These are phyloP conservation scores for Nigrospora sphaerica DNA, from an alignment of 2,329 filamentous ascomycete genomes.

Conservation along the genomic window DNA sequence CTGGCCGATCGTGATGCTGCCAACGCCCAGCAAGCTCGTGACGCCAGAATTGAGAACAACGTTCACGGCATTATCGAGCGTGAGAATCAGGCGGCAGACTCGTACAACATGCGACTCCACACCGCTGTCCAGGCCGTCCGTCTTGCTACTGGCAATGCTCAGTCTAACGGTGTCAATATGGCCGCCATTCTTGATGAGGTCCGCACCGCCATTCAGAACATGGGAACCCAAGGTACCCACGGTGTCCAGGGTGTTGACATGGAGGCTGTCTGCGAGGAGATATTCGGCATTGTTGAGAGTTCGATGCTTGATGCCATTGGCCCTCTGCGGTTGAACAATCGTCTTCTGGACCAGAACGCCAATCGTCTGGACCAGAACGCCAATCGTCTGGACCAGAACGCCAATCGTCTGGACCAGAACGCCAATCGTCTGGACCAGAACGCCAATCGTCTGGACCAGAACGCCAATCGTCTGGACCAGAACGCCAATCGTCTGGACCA, in stretches of 20 bases:
- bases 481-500: slow-evolving; percentile 1
- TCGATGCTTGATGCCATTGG: slow-evolving; percentile 9
- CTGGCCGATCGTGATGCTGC: slow-evolving; percentile 28
- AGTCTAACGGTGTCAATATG: slow-evolving; percentile 5
- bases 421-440: slow-evolving; percentile 1
- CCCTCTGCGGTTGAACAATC: slow-evolving; percentile 7
- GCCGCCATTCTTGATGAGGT: slow-evolving; percentile 9
- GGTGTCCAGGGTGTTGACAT: slow-evolving; percentile 8
- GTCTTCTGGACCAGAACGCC: slow-evolving; percentile 1
- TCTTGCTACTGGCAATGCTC: slow-evolving; percentile 27
- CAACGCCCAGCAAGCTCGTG: slow-evolving; percentile 11
- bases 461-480: no score
- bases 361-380: slow-evolving; percentile 4
- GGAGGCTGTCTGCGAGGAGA: slow-evolving; percentile 11
- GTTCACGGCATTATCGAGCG: slow-evolving; percentile 15
- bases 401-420: no score
- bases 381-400: not conserved
- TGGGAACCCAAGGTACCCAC: slow-evolving; percentile 26
- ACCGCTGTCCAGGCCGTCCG: slow-evolving; percentile 27
- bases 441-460: slow-evolving; percentile 1
- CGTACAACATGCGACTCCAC: slow-evolving; percentile 17
- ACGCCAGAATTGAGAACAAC: slow-evolving; percentile 12
- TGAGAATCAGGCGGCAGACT: slow-evolving; percentile 13
- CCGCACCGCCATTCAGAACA: slow-evolving; percentile 19
- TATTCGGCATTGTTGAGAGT: slow-evolving; percentile 15